Conservation (phyloP, 345 rosid species). For the Rubroshorea leprosula region DNA sequence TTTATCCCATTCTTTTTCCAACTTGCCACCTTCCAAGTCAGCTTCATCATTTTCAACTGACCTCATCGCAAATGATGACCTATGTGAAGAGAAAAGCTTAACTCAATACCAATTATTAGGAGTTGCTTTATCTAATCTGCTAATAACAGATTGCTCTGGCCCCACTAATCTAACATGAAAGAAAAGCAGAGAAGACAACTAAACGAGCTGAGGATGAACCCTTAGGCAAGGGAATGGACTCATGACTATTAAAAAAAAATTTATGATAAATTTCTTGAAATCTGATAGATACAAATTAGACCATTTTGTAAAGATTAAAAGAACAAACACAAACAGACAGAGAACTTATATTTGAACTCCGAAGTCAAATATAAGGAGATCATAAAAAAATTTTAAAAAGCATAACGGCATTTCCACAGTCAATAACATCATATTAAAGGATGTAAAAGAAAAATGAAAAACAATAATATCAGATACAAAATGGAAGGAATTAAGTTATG, state of each 20-base stretch:
- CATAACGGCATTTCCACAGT: too few species aligned
- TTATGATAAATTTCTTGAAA: too few species aligned
- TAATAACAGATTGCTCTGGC: slow-evolving; percentile 5
- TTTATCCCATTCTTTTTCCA: slow-evolving; percentile 55
- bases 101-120: not conserved
- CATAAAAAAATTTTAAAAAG: not conserved
- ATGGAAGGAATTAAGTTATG: too few species aligned
- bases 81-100: slow-evolving; percentile 19
- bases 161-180: too few species aligned
- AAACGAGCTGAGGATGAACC: too few species aligned
- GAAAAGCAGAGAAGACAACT: not conserved
- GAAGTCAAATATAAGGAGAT: not conserved
- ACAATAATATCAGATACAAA: not conserved
- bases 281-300: not conserved
- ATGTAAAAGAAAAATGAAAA: not conserved
- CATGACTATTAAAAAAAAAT: not conserved
- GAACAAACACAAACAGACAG: not conserved
- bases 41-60: slow-evolving; percentile 46
- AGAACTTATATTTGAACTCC: too few species aligned
- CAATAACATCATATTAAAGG: not conserved
- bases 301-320: too few species aligned
- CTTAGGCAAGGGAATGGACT: too few species aligned
- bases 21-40: slow-evolving; percentile 83
- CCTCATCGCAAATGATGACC: slow-evolving; percentile 55
- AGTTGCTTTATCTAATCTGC: not conserved